A percentile compares a stretch with the other conserved stretches of the same genome.
Evolutionary conservation across 371 early-diverging fungal species (phyloP).

Genomic region (Massospora cicadina): DNA sequence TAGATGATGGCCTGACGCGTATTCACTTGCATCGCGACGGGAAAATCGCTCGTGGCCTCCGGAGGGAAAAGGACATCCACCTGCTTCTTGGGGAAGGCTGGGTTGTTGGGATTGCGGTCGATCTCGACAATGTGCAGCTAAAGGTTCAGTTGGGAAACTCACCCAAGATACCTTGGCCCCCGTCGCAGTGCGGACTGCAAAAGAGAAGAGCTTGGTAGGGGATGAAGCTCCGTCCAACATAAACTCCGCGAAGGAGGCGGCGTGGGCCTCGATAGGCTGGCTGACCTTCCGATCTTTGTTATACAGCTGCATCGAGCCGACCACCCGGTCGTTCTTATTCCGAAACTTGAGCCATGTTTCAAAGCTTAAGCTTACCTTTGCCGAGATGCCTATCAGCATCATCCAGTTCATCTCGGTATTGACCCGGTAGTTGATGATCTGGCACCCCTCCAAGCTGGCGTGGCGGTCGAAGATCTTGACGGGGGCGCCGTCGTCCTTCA

Average conservation of each 20-base stretch:
- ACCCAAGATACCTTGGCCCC: conserved; percentile 49
- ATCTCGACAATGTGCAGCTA: conserved; percentile 92
- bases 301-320: conserved; percentile 90
- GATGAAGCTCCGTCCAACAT: conserved; percentile 51
- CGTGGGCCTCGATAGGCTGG: conserved; percentile 93
- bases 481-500: conserved; percentile 77
- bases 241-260: conserved; percentile 86
- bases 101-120: conserved; percentile 83
- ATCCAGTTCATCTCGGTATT: conserved; percentile 86
- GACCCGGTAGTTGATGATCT: conserved; percentile 88
- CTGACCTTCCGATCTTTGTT: conserved; percentile 80
- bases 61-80: conserved; percentile 91
- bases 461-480: conserved; percentile 87
- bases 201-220: conserved; percentile 79
- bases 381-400: conserved; percentile 83
- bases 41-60: conserved; percentile 87
- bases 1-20: conserved; percentile 80
- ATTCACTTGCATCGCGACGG: conserved; percentile 90
- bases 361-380: conserved; percentile 26
- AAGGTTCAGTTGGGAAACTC: not conserved
- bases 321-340: conserved; percentile 59
- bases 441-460: conserved; percentile 54
- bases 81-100: conserved; percentile 73
- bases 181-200: conserved; percentile 70
- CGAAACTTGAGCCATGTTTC: not conserved